Evolutionary conservation across 106 monocot species (phyloP).

Genomic region (Xerophyta viscosa): DNA sequence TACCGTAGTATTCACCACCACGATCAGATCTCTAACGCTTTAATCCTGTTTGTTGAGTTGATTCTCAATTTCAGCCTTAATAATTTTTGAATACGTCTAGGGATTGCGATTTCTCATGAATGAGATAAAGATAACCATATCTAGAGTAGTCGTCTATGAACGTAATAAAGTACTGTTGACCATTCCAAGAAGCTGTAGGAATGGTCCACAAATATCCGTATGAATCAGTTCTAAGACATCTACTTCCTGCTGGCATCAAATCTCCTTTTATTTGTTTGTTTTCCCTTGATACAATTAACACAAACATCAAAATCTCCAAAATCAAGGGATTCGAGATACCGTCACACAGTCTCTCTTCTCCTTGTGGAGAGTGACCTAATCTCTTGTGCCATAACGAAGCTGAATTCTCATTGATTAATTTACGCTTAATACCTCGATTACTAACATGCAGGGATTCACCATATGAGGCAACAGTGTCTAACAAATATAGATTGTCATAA

Average conservation of each 20-base stretch:
- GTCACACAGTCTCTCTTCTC: neutral
- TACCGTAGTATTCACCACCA: constrained; percentile 8
- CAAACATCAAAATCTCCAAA: constrained; percentile 5
- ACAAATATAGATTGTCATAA: neutral
- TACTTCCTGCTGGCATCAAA: neutral
- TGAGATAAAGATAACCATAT: neutral
- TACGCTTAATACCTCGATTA: constrained; percentile 7
- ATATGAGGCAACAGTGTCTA: neutral
- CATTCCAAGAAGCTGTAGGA: neutral
- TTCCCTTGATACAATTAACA: constrained; percentile 12
- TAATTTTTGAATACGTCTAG: neutral
- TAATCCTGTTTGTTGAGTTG: neutral
- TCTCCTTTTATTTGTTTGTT: neutral
- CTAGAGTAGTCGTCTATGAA: constrained; percentile 4
- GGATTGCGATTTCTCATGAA: neutral
- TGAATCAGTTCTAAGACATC: neutral
- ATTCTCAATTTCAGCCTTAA: neutral
- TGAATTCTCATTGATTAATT: neutral
- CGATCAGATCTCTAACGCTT: constrained; percentile 2
- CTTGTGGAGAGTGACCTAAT: neutral
- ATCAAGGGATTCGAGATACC: neutral
- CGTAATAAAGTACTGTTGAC: constrained; percentile 2
- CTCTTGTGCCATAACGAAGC: constrained; percentile 4
- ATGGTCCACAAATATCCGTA: neutral
- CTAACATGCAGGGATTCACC: neutral